A percentile compares a stretch with the other conserved stretches of the same genome.
Conservation (phyloP, 306 rosid genomes). For the Comarum palustre region DNA sequence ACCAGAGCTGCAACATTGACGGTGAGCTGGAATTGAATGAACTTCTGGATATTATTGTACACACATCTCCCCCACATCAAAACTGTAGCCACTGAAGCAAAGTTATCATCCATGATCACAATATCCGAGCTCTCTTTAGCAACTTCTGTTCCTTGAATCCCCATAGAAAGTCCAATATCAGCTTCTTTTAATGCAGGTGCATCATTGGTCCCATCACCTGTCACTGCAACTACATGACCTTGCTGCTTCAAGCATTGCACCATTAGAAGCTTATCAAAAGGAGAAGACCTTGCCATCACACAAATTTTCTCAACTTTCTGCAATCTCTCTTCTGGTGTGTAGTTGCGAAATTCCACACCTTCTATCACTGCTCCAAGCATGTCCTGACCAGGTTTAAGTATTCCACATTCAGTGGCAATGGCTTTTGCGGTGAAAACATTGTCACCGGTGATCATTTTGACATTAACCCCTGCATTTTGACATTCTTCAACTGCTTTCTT, state of each 20-base stretch:
- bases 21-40: slow-evolving; percentile 44
- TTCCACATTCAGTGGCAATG: slow-evolving; percentile 40
- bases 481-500: slow-evolving; percentile 32
- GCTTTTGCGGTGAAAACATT: slow-evolving; percentile 37
- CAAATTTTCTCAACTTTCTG: slow-evolving; percentile 31
- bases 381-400: slow-evolving; percentile 22
- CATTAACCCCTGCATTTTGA: slow-evolving; percentile 30
- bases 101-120: slow-evolving; percentile 38
- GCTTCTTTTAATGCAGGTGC: slow-evolving; percentile 37
- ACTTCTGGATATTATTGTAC: slow-evolving; percentile 36
- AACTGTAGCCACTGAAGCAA: slow-evolving; percentile 31
- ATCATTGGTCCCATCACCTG: slow-evolving; percentile 34
- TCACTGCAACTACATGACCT: slow-evolving; percentile 43
- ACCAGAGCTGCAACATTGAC: slow-evolving; percentile 34
- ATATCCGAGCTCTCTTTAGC: slow-evolving; percentile 36
- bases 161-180: slow-evolving; percentile 38
- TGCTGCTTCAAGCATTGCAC: slow-evolving; percentile 38
- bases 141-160: slow-evolving; percentile 41
- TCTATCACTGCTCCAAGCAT: slow-evolving; percentile 28
- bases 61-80: slow-evolving; percentile 45
- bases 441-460: slow-evolving; percentile 47
- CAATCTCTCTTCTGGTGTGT: slow-evolving; percentile 33
- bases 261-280: slow-evolving; percentile 33
- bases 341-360: slow-evolving; percentile 35
- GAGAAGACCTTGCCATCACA: slow-evolving; percentile 42